Base-by-base conservation (phyloP, 2,329 filamentous ascomycete genomes). In the Fusarium hostae region DNA sequence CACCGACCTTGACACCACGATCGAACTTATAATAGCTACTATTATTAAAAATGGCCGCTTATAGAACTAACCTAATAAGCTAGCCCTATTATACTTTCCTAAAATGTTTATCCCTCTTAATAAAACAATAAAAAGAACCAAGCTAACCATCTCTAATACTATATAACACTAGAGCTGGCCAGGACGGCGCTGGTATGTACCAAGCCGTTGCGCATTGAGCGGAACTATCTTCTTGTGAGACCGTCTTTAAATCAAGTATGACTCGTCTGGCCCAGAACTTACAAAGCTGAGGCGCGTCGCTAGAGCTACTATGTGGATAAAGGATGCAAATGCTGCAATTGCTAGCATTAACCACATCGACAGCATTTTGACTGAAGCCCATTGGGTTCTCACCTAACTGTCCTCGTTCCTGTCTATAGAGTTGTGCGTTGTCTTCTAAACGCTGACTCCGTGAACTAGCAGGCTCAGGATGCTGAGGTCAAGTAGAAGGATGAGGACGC, bases 261-360 rank as follows among this genome's bases (percentile, higher is more conserved):
- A 5, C 1, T 1, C 1, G 6, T 13, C 10, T n/a, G 13, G 10
- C 3, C 2, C 2, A 10, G 2, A 3, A 59, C 63, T 59, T 22
- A 66, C 63, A 5, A 66, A 40, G 2, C 32, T 18, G 0, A 66
- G 44, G 4, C 61, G 61, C 4, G 61, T 66, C 0, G 2, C 44
- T 9, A 66, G 9, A 11, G 63, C 63, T 0, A 45, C 1, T 0
- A 59, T 8, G 12, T 66, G 61, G 5, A 66, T 2, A 13, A 59
- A 30, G 3, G 51, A 51, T 8, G 51, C 63, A 45, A 45, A 59
- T 8, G 61, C 24, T 4, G 51, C 52, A 10, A 45, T 45, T 13
- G 52, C 63, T 0, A 66, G 52, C 63, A 66, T 66, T 13, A 66
- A 12, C 63, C 63, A 66, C 4, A 43, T 66, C 7, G 61, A 66